phyloP scores from a whole-genome alignment of 331 rosid species.

The Rhamnella rubrinervis region DNA sequence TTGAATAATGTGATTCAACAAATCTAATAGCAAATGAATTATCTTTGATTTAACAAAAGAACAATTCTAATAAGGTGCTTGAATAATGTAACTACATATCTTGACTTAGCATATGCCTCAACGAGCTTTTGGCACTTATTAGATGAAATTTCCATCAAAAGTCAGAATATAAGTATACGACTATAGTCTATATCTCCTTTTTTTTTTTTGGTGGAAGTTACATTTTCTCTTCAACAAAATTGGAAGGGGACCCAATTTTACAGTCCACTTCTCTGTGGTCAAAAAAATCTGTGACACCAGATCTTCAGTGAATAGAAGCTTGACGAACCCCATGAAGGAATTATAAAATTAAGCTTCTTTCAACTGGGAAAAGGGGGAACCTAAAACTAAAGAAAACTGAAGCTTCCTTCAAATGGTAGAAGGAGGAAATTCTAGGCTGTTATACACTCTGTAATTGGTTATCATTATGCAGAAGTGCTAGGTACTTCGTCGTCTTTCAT shows the following conservation, averaged over 20 bases:
- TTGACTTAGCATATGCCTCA: no score
- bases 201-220: not conserved
- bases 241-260: conserved; percentile 13
- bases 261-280: not conserved
- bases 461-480: conserved; percentile 55
- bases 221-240: not conserved
- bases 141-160: no score
- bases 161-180: no score
- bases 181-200: no score
- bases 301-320: conserved; percentile 6
- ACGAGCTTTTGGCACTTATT: no score
- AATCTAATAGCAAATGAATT: no score
- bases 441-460: conserved; percentile 9
- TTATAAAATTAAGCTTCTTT: conserved; percentile 8
- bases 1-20: no score
- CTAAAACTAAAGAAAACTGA: conserved; percentile 3
- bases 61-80: no score
- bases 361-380: not conserved
- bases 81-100: no score
- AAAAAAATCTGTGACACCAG: conserved; percentile 19
- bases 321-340: conserved; percentile 12
- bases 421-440: conserved; percentile 4
- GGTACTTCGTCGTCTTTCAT: conserved; percentile 33
- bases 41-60: no score
- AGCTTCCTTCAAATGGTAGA: conserved; percentile 1